Evolutionary conservation across 208 protist species (phyloP).

Genomic region (Leishmania arabica): DNA sequence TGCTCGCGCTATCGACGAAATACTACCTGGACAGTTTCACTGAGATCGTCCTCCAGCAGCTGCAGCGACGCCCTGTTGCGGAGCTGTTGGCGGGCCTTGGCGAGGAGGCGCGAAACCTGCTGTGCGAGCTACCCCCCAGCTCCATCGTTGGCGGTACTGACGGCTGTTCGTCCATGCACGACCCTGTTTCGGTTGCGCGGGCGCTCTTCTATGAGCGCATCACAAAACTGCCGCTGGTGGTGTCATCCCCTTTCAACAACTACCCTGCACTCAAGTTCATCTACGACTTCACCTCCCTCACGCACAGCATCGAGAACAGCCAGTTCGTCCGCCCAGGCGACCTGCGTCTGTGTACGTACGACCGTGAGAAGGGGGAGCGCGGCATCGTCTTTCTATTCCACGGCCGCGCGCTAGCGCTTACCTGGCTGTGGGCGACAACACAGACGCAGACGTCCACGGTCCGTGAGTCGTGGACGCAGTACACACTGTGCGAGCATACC

Average conservation of each 20-base stretch:
- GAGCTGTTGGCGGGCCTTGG: constrained; percentile 11
- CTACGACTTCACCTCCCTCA: constrained; percentile 57
- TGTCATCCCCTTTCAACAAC: constrained; percentile 60
- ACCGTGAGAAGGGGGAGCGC: constrained; percentile 37
- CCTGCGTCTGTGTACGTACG: constrained; percentile 39
- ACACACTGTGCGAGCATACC: constrained; percentile 49
- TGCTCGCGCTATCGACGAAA: constrained; percentile 56
- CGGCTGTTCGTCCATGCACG: not conserved
- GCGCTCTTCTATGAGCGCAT: constrained; percentile 47
- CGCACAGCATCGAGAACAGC: constrained; percentile 17
- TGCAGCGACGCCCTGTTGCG: constrained; percentile 9
- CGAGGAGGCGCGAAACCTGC: constrained; percentile 17
- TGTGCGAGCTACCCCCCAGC: constrained; percentile 13
- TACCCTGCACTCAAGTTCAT: constrained; percentile 74
- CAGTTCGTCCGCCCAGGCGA: constrained; percentile 10
- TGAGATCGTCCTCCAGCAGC: constrained; percentile 33
- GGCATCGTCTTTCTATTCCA: constrained; percentile 41
- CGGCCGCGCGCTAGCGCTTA: constrained; percentile 41
- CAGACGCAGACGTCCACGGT: constrained; percentile 30
- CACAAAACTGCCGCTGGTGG: constrained; percentile 28
- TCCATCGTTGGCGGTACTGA: not conserved
- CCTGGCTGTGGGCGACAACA: constrained; percentile 45
- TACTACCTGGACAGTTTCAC: constrained; percentile 52
- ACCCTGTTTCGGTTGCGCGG: constrained; percentile 21
- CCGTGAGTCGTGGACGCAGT: constrained; percentile 63